Base-by-base conservation (phyloP, 345 rosid species). In the Dovyalis caffra region DNA sequence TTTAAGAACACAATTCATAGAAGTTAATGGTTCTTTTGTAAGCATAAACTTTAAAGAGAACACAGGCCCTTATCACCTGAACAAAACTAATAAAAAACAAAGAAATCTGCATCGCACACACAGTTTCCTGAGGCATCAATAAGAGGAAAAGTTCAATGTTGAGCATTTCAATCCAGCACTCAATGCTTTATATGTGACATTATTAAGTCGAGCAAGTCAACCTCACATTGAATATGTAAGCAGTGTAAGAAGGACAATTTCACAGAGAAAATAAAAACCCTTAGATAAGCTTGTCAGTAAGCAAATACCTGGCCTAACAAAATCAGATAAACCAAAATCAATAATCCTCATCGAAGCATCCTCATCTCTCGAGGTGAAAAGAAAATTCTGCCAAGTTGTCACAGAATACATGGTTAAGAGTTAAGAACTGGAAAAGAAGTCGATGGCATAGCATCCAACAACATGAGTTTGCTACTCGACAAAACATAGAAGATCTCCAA, bases 311-410 rank as follows among this genome's bases (percentile, higher is more conserved):
- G 95, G 90, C 82, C 84, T 83, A 57, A 80, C 81, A 81, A 83
- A 95, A 81, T 95, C 97, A 76, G 97, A 92, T 60, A 92, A 88
- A 66, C 80, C 79, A 71, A 95, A 95, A 79, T 95, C 99, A 65
- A 92, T 92, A 62, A 92, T 84, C 89, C 93, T 95, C 89, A 95
- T 74, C 61, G 87, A 70, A 61, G 98, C 91, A 82, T 89, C 89
- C 74, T 90, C 97, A 62, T 84, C 90, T 87, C 83, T 88, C 67
- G 91, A 81, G 65, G 90, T 85, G 82, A 91, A 95, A 70, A 91
- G 97, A 82, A 95, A 95, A 83, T 95, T 93, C 97, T 95, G 92
- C 68, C 72, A 74, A 74, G 21, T 21, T 3, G 15, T 14, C 7
- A 60, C 21, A 62, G 32, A 32, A 15, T 21, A 43, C 25, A 47